Evolutionary conservation across 306 rosid species (phyloP).

Genomic region (Vigna radiata): DNA sequence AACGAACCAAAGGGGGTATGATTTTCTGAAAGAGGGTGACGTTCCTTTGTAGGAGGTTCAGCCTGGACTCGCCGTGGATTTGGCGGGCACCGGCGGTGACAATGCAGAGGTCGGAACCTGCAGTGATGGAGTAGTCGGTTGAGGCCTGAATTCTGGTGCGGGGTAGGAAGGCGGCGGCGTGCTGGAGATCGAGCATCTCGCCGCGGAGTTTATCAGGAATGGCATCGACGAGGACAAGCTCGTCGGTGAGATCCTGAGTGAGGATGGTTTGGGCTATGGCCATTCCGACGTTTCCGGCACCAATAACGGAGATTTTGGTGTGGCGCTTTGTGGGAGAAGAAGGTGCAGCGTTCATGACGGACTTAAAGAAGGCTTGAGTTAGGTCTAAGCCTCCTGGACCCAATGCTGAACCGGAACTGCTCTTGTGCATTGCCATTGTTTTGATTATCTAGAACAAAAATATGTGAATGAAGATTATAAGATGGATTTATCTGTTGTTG

Average conservation of each 20-base stretch:
- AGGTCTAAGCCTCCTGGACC: constrained; percentile 88
- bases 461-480: background rate
- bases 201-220: constrained; percentile 84
- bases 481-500: constrained; percentile 13
- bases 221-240: constrained; percentile 79
- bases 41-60: constrained; percentile 78
- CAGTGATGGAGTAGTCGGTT: constrained; percentile 72
- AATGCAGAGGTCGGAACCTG: constrained; percentile 83
- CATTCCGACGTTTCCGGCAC: constrained; percentile 96
- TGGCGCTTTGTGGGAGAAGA: constrained; percentile 69
- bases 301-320: constrained; percentile 78
- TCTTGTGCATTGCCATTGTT: constrained; percentile 61
- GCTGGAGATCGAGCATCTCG: constrained; percentile 94
- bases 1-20: constrained; percentile 69
- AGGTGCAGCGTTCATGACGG: constrained; percentile 59
- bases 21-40: constrained; percentile 67
- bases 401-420: constrained; percentile 56
- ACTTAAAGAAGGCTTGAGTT: constrained; percentile 67
- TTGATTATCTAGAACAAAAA: no score
- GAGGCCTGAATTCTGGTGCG: constrained; percentile 84
- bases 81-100: constrained; percentile 94
- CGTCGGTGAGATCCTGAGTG: constrained; percentile 81
- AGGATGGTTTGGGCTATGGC: constrained; percentile 97
- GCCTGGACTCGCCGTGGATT: constrained; percentile 72
- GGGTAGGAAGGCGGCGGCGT: constrained; percentile 95